Percentiles rank a stretch among this genome's conserved stretches.
Evolutionary conservation across 192 early-diverging fungal genomes (phyloP).

Genomic region (Lobosporangium transversale): DNA sequence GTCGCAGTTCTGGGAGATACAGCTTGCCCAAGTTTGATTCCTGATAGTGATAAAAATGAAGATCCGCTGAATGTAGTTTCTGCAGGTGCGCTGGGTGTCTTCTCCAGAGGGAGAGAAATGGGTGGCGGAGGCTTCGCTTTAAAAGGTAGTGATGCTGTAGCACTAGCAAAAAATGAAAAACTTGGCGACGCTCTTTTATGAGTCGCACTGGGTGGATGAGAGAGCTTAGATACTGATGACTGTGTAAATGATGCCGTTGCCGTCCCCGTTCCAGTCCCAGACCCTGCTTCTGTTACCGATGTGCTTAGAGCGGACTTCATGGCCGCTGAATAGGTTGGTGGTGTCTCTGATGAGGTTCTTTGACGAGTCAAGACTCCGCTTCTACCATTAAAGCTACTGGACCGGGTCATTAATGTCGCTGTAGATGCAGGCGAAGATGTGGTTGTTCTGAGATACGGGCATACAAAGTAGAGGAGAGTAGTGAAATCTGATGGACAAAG

Average conservation of each 20-base stretch:
- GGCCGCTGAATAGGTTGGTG: slow-evolving; percentile 36
- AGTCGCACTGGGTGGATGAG: slow-evolving; percentile 8
- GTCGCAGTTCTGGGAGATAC: slow-evolving; percentile 23
- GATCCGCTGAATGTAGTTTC: slow-evolving; percentile 4
- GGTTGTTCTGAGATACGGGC: slow-evolving; percentile 30
- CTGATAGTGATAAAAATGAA: slow-evolving; percentile 30
- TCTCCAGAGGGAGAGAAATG: slow-evolving; percentile 20
- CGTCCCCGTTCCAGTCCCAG: background rate
- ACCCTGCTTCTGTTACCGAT: background rate
- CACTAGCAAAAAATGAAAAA: slow-evolving; percentile 39
- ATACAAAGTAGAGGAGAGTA: slow-evolving; percentile 49
- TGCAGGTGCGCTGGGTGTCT: slow-evolving; percentile 15
- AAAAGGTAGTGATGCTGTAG: slow-evolving; percentile 22
- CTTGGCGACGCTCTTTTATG: slow-evolving; percentile 41
- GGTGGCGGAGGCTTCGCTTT: slow-evolving; percentile 35
- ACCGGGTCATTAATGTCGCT: slow-evolving; percentile 24
- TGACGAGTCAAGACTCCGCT: slow-evolving; percentile 12
- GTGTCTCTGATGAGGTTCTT: slow-evolving; percentile 47
- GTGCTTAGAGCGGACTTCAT: slow-evolving; percentile 7
- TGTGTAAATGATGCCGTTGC: background rate
- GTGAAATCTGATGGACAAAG: slow-evolving; percentile 54
- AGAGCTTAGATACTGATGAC: background rate
- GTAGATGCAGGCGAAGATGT: slow-evolving; percentile 8
- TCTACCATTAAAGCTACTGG: slow-evolving; percentile 47
- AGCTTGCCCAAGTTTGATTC: slow-evolving; percentile 32